These are phyloP conservation scores for Penicillium waksmanii DNA, from an alignment of 495 filamentous ascomycete genomes.

Conservation along the genomic window DNA sequence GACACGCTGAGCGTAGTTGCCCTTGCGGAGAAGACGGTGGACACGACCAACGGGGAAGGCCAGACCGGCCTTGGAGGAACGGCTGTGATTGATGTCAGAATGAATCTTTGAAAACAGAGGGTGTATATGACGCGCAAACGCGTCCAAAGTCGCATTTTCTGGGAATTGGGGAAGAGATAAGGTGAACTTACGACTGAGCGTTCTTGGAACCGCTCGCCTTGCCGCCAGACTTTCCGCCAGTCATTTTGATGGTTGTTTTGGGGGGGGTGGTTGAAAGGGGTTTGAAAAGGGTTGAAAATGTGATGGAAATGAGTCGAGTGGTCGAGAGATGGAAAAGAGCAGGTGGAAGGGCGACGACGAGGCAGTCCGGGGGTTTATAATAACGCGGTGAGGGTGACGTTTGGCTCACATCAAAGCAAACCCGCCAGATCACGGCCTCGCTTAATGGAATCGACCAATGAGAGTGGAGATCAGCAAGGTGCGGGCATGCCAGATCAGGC, in stretches of 20 bases:
- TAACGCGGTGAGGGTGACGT: constrained; percentile 49
- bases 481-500: constrained; percentile 32
- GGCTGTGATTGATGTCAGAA: constrained; percentile 61
- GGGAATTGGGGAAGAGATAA: not conserved
- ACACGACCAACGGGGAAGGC: constrained; percentile 99
- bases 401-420: constrained; percentile 35
- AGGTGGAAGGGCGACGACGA: constrained; percentile 34
- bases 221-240: constrained; percentile 97
- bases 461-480: constrained; percentile 35
- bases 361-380: constrained; percentile 51
- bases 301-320: constrained; percentile 17
- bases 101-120: constrained; percentile 7
- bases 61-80: constrained; percentile 98
- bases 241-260: constrained; percentile 78
- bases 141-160: not conserved
- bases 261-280: constrained; percentile 8
- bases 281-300: constrained; percentile 25
- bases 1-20: constrained; percentile 99
- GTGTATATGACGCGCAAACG: not conserved
- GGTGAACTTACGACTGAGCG: constrained; percentile 78
- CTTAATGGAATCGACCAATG: constrained; percentile 51
- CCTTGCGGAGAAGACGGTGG: constrained; percentile 98
- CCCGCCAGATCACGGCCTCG: constrained; percentile 55
- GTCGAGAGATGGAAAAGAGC: constrained; percentile 30
- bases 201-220: constrained; percentile 97